Base-by-base conservation (phyloP, 1,139 yeast genomes). In the Lodderomyces metapsilosis region DNA sequence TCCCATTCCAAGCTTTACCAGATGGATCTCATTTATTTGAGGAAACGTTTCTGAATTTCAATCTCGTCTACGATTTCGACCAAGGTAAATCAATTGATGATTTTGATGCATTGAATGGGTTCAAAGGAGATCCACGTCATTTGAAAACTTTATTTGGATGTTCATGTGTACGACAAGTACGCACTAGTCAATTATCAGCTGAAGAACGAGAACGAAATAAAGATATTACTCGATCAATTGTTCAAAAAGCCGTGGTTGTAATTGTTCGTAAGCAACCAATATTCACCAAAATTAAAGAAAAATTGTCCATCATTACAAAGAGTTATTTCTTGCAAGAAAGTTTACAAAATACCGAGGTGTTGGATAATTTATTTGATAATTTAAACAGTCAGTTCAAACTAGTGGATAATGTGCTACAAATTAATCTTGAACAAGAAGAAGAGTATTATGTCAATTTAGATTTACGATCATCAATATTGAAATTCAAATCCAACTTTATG, bases 1-100 rank as follows among this genome's bases (percentile, higher is more conserved):
- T 92, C 36, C 94, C 98, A 2, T 92, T 92, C 57, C 97, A 91
- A 58, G 95, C 97, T 2, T 68, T 92, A 27, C 98, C 98, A 0
- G 98, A 92, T 61, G 98, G 98, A 1, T 84, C 95, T 2, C 98
- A 92, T 61, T 79, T 62, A 39, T 92, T 84, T 56, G 95, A 89
- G 58, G 98, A 92, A 59, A 91, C 96, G 3, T 89, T 89, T 57
- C 85, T 96, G 31, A 88, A 88, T 57, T 92, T 92, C 64, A 89
- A 95, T 25, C 66, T 92, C 41, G 76, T 85, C n/a, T 86, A 82
- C 57, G 89, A 88, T 55, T 82, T 81, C 43, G 64, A 68, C 24
- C 66, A 67, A 30, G 67, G 71, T 24, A 61, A 59, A 33, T 74
- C 82, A 12, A 68, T 76, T 42, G 78, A 71, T 48, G 61, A 65